Evolutionary conservation across 805 yeast genomes (phyloP), one percentile per base, ranked within the genome.

Genomic region (Wickerhamiella kazuoi): DNA sequence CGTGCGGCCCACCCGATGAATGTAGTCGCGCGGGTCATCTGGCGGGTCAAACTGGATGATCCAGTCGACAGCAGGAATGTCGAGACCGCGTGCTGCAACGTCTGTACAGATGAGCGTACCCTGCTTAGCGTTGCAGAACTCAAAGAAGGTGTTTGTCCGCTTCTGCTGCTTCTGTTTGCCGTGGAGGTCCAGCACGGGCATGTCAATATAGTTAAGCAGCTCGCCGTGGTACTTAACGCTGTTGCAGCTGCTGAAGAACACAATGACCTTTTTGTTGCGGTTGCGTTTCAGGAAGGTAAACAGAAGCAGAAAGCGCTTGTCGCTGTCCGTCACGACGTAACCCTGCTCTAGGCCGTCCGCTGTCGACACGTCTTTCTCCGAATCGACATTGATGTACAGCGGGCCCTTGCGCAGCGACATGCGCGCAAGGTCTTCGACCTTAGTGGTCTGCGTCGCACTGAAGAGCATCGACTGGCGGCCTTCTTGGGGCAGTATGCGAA

Each of bases 81-180:
- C 99, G 49, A 90, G 72, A 19, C 99, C 99, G 69, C 99, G 77
- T 18, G 99, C 98, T 24, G 98, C 99, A 49, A 90, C 98, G 61
- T 90, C 98, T 0, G 99, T 90, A 64, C 97, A 90, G 40, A 90
- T 69, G 52, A 90, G 62, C 34, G 81, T 86, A 36, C 98, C 98
- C 55, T 77, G 81, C 51, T 79, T 84, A 43, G 98, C 97, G 53
- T 90, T 90, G 67, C 97, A 83, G 62, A 90, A 90, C 64, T 90
- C 98, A 57, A 87, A 87, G 58, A 90, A 90, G 4, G 99, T 90
- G 62, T 90, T 90, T 38, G 98, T 90, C 59, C 99, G 74, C 69
- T 90, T 90, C 60, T 87, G 96, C 64, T 90, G 99, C 61, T 90
- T 90, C 66, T 90, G 98, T 59, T 90, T 87, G 35, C 99, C 99